phyloP scores from a whole-genome alignment of 805 yeast genomes.

The Naumovozyma dairenensis region DNA sequence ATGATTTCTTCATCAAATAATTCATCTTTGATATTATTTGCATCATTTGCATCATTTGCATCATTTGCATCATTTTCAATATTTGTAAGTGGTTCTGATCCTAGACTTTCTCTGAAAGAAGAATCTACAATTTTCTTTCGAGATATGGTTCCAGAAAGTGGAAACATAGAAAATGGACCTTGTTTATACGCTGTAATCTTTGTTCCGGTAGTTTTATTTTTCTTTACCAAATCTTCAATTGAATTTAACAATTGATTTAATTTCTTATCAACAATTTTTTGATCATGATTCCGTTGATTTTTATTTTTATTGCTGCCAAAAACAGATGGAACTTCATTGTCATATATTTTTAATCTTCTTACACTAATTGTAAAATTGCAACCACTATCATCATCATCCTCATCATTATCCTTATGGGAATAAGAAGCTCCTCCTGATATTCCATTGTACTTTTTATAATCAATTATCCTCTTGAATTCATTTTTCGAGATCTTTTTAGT shows the following conservation, averaged over 20 bases:
- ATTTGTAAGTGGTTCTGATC: neutral
- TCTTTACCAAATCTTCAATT: constrained; percentile 2
- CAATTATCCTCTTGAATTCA: constrained; percentile 14
- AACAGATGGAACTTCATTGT: constrained; percentile 20
- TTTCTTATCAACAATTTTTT: constrained; percentile 15
- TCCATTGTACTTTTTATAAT: too few species aligned
- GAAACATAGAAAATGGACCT: constrained; percentile 15
- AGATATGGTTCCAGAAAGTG: neutral
- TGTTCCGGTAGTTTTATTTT: neutral
- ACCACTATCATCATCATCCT: constrained; percentile 3
- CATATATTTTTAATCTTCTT: constrained; percentile 24
- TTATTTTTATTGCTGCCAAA: constrained; percentile 8
- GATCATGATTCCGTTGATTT: constrained; percentile 15
- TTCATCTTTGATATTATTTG: too few species aligned
- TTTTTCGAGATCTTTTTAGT: constrained; percentile 11
- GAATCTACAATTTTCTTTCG: neutral
- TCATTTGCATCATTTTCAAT: constrained; percentile 5
- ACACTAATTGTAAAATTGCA: constrained; percentile 24
- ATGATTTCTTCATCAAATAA: constrained; percentile 9
- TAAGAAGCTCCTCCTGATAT: too few species aligned
- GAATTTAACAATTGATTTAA: constrained; percentile 10
- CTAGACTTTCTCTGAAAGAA: neutral
- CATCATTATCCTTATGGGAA: neutral
- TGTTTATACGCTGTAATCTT: constrained; percentile 3
- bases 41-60: too few species aligned